These are phyloP conservation scores for Cytospora chrysosperma DNA, from an alignment of 2,329 filamentous ascomycete genomes.

Conservation along the genomic window DNA sequence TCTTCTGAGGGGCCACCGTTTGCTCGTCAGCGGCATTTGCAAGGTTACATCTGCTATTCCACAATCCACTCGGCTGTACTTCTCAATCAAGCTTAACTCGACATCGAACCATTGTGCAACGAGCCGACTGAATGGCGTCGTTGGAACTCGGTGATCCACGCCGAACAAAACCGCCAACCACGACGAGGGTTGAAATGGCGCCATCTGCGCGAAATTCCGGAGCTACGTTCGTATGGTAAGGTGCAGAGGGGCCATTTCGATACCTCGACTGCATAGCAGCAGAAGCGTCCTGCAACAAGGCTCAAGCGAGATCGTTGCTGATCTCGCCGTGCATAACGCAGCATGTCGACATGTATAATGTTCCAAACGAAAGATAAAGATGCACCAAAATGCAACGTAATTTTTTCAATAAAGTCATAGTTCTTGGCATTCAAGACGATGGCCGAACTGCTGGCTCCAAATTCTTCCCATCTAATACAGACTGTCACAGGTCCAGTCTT, in stretches of 20 bases:
- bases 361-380: not conserved
- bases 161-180: constrained; percentile 8
- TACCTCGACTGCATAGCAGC: not conserved
- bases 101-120: constrained; percentile 8
- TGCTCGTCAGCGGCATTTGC: not conserved
- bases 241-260: constrained; percentile 8
- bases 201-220: constrained; percentile 10
- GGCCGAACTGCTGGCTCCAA: constrained; percentile 4
- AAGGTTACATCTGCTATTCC: not conserved
- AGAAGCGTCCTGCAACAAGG: not conserved
- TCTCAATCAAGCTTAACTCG: constrained; percentile 5
- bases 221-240: not conserved
- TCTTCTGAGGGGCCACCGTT: too few relatives aligned
- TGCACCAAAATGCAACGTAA: not conserved
- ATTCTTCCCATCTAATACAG: too few relatives aligned
- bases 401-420: not conserved
- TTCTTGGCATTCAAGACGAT: not conserved
- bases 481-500: not conserved
- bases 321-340: not conserved
- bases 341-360: not conserved
- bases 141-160: not conserved
- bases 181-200: constrained; percentile 6
- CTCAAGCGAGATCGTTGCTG: not conserved
- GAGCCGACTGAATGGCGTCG: constrained; percentile 2
- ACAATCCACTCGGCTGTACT: not conserved